A percentile compares a stretch with the other conserved stretches of the same genome.
Evolutionary conservation across 139 green algal species (phyloP).

Genomic region (Tetradesmus obliquus): DNA sequence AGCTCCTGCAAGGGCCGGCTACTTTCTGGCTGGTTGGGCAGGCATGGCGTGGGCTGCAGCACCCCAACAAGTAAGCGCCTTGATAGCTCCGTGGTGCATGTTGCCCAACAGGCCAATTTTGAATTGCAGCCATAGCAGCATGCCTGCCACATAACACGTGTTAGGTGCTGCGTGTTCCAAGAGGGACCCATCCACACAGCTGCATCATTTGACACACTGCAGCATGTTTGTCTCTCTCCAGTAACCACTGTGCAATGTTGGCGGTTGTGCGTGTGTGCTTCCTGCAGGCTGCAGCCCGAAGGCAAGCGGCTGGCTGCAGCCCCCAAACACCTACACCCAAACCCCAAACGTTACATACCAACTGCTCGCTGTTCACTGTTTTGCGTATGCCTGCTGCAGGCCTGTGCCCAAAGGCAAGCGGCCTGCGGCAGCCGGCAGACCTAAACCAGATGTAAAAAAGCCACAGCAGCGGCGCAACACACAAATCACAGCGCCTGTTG

Average conservation of each 20-base stretch:
- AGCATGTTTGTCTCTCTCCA: too few species aligned
- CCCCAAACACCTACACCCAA: too few species aligned
- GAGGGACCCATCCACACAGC: too few species aligned
- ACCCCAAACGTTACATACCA: too few species aligned
- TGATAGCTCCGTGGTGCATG: too few species aligned
- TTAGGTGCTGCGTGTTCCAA: too few species aligned
- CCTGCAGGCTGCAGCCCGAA: not conserved
- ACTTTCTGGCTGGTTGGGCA: not conserved
- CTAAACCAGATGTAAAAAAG: not conserved
- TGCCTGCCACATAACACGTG: too few species aligned
- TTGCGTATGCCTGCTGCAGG: not conserved
- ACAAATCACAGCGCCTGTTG: conserved; percentile 4
- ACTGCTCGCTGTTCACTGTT: not conserved
- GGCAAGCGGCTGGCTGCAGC: not conserved
- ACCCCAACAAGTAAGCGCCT: not conserved
- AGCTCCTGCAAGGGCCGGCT: not conserved
- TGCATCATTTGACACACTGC: too few species aligned
- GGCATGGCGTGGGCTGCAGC: not conserved
- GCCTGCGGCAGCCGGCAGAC: not conserved
- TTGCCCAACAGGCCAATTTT: too few species aligned
- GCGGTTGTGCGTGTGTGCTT: too few species aligned
- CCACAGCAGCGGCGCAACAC: not conserved
- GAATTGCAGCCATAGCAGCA: too few species aligned
- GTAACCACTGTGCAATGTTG: too few species aligned
- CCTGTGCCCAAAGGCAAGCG: not conserved